A percentile compares a stretch with the other conserved stretches of the same genome.
Conservation (phyloP, 2,329 filamentous ascomycete species). For the Cladophialophora immunda region DNA sequence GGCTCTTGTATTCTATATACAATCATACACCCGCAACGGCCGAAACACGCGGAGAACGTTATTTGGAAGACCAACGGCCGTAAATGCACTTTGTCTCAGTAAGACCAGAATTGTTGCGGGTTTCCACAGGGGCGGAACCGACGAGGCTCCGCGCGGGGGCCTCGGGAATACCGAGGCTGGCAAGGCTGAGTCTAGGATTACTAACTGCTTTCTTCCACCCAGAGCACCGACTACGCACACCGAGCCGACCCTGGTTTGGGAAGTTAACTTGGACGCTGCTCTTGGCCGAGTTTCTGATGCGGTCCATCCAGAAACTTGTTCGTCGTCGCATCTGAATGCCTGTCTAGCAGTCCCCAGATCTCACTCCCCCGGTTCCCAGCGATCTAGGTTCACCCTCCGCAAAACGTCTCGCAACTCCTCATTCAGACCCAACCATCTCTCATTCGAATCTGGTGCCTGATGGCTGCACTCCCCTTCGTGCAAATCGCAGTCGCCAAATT, state of each 20-base stretch:
- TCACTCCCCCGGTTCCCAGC: slow-evolving; percentile 13
- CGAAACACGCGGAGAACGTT: neutral
- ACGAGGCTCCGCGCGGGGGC: slow-evolving; percentile 10
- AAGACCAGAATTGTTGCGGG: too few species aligned
- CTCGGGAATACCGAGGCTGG: slow-evolving; percentile 12
- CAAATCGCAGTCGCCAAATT: neutral
- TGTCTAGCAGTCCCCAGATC: neutral
- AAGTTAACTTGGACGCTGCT: neutral
- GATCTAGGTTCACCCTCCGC: neutral
- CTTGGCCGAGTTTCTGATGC: too few species aligned
- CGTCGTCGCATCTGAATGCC: neutral
- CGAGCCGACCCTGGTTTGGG: neutral
- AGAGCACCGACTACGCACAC: neutral
- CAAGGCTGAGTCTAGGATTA: slow-evolving; percentile 1
- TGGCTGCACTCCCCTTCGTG: neutral
- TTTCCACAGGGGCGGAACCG: neutral
- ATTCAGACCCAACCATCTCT: slow-evolving; percentile 1
- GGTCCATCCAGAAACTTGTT: neutral
- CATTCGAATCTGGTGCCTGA: neutral
- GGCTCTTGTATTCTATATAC: neutral
- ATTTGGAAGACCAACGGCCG: slow-evolving; percentile 7
- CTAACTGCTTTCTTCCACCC: neutral
- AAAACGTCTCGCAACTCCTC: neutral
- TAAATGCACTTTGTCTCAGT: neutral
- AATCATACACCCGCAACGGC: slow-evolving; percentile 2